These are phyloP conservation scores for Quercus tomentella DNA, from an alignment of 331 rosid genomes.

Conservation along the genomic window DNA sequence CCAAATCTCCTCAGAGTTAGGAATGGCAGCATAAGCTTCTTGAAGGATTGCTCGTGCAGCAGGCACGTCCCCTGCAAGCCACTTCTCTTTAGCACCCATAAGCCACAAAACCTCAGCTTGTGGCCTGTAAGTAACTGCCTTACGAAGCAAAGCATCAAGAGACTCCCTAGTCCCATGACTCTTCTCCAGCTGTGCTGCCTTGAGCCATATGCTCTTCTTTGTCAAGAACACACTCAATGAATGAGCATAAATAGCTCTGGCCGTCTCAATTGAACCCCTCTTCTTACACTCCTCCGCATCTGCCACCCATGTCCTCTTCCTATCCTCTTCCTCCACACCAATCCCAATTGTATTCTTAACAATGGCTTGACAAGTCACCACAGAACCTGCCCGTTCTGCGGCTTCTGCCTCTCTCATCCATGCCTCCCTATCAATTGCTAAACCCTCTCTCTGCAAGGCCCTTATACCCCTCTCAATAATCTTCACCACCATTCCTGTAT, in stretches of 20 bases:
- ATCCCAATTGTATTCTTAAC: conserved; percentile 67
- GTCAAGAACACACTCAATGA: conserved; percentile 57
- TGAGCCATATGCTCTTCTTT: conserved; percentile 56
- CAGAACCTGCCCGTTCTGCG: conserved; percentile 81
- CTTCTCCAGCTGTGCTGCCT: conserved; percentile 57
- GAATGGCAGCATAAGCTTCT: conserved; percentile 93
- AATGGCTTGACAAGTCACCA: conserved; percentile 82
- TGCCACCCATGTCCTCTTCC: conserved; percentile 96
- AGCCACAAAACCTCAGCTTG: conserved; percentile 99
- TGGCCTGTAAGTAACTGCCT: conserved; percentile 81
- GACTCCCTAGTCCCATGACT: conserved; percentile 58
- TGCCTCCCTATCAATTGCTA: conserved; percentile 76
- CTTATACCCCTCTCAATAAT: conserved; percentile 87
- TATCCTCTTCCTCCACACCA: conserved; percentile 93
- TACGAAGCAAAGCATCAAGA: conserved; percentile 63
- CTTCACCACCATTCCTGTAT: conserved; percentile 76
- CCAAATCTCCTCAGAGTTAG: conserved; percentile 94
- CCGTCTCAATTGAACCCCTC: conserved; percentile 87
- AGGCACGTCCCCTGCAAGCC: conserved; percentile 95
- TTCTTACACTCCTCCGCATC: conserved; percentile 98
- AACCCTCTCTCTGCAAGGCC: conserved; percentile 80
- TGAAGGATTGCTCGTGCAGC: conserved; percentile 84
- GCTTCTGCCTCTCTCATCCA: conserved; percentile 99
- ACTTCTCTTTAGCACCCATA: conserved; percentile 98
- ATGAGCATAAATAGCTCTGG: conserved; percentile 86